These are phyloP conservation scores for Pezicula rhizophila DNA, from an alignment of 2,329 filamentous ascomycete species.

Conservation along the genomic window DNA sequence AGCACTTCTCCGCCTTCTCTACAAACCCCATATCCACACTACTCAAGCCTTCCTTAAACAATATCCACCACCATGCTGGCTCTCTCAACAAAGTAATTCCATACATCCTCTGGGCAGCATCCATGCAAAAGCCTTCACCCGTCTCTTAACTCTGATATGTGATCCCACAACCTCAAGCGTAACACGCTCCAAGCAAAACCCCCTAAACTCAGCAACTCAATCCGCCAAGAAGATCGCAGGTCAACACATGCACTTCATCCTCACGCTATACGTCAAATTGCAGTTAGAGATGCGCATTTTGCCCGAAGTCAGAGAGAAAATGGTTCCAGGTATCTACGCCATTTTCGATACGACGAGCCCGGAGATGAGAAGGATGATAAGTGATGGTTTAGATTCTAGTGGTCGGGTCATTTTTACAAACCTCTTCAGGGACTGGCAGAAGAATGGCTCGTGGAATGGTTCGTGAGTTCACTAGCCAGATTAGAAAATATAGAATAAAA, in stretches of 20 bases:
- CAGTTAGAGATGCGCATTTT: conserved; percentile 51
- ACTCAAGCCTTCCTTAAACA: conserved; percentile 17
- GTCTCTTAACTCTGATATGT: conserved; percentile 53
- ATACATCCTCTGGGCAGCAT: conserved; percentile 27
- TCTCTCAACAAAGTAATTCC: conserved; percentile 21
- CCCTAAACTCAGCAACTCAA: conserved; percentile 54
- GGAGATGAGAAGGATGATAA: conserved; percentile 49
- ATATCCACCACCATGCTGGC: conserved; percentile 28
- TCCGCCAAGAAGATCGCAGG: conserved; percentile 55
- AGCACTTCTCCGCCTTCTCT: conserved; percentile 47
- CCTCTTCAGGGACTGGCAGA: conserved; percentile 53
- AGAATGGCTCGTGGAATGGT: conserved; percentile 30
- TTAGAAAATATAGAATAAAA: no score
- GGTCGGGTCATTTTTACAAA: conserved; percentile 53
- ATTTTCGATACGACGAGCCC: conserved; percentile 52
- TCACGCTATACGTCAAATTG: conserved; percentile 54
- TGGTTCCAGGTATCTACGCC: conserved; percentile 52
- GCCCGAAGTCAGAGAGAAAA: conserved; percentile 44
- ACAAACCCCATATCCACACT: conserved; percentile 32
- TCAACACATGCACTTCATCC: conserved; percentile 54
- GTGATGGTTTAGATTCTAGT: conserved; percentile 52
- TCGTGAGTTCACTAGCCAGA: neutral
- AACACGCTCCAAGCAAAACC: conserved; percentile 33
- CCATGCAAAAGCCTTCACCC: conserved; percentile 46
- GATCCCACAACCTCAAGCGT: conserved; percentile 53